Evolutionary conservation across 768 basidiomycete species (phyloP).

Genomic region (Suillus variegatus): DNA sequence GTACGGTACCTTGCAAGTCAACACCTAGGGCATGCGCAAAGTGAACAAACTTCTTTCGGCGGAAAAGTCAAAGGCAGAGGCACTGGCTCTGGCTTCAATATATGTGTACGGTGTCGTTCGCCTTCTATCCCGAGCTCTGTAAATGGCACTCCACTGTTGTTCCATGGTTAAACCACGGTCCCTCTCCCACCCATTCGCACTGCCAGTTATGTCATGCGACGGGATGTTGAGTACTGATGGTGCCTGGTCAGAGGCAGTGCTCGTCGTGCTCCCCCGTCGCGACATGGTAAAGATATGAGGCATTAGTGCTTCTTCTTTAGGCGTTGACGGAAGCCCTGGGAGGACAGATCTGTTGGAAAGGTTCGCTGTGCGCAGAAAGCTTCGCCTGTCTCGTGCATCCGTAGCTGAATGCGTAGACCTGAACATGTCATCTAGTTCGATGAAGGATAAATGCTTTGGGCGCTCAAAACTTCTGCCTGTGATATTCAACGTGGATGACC

Average conservation of each 20-base stretch:
- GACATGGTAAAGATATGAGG: conserved; percentile 44
- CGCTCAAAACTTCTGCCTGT: conserved; percentile 21
- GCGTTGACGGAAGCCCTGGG: conserved; percentile 50
- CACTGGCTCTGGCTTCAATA: conserved; percentile 24
- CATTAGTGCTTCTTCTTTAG: conserved; percentile 43
- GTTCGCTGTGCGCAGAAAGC: conserved; percentile 34
- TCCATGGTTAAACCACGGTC: conserved; percentile 25
- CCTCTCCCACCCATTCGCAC: conserved; percentile 22
- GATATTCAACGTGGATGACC: conserved; percentile 27
- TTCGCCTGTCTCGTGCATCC: conserved; percentile 24
- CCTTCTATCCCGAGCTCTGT: conserved; percentile 28
- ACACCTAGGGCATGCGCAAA: conserved; percentile 1
- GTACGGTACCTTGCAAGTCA: conserved; percentile 10
- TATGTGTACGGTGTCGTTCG: conserved; percentile 13
- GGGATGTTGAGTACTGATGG: conserved; percentile 41
- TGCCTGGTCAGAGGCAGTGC: conserved; percentile 46
- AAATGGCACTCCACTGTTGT: conserved; percentile 30
- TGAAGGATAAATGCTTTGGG: conserved; percentile 17
- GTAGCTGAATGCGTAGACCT: conserved; percentile 19
- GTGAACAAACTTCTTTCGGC: background rate
- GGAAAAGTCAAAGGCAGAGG: background rate
- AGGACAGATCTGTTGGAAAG: conserved; percentile 32
- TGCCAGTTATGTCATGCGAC: conserved; percentile 27
- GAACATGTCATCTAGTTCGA: conserved; percentile 29
- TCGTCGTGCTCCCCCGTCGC: conserved; percentile 49